Percentiles rank a stretch among this genome's conserved stretches.
phyloP scores from a whole-genome alignment of 768 basidiomycete genomes.

The Pleurotus cornucopiae region DNA sequence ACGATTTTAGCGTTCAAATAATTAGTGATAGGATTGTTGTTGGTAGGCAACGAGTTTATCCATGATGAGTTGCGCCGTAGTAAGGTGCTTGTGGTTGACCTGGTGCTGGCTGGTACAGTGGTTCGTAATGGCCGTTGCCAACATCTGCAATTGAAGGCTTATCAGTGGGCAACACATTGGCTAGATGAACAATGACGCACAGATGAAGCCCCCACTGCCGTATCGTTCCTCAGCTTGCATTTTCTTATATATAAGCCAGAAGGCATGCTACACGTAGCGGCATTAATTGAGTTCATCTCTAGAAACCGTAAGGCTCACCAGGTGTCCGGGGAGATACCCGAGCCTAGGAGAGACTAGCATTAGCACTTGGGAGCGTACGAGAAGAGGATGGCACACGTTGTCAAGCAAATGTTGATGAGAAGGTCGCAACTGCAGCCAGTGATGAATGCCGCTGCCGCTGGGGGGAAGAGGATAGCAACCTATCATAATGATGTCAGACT shows the following conservation, averaged over 20 bases:
- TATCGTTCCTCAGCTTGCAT: conserved; percentile 85
- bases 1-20: no score
- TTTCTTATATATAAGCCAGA: conserved; percentile 89
- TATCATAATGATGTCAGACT: conserved; percentile 19
- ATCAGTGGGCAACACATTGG: background rate
- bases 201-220: conserved; percentile 70
- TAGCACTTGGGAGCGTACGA: background rate
- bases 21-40: no score
- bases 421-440: conserved; percentile 85
- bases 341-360: conserved; percentile 37
- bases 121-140: conserved; percentile 24
- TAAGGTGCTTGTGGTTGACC: conserved; percentile 14
- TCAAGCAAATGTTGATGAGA: conserved; percentile 78
- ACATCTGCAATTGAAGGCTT: conserved; percentile 13
- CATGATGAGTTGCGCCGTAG: conserved; percentile 17
- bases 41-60: background rate
- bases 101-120: conserved; percentile 15
- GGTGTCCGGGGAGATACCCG: conserved; percentile 71
- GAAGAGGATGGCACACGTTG: conserved; percentile 44
- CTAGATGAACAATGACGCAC: conserved; percentile 39
- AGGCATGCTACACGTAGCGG: conserved; percentile 51
- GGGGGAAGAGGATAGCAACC: conserved; percentile 80
- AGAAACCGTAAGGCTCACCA: conserved; percentile 19
- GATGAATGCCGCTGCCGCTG: conserved; percentile 72
- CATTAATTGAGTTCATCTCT: background rate